These are phyloP conservation scores for Excoecaria cochinchinensis DNA, from an alignment of 345 rosid genomes.

Conservation along the genomic window DNA sequence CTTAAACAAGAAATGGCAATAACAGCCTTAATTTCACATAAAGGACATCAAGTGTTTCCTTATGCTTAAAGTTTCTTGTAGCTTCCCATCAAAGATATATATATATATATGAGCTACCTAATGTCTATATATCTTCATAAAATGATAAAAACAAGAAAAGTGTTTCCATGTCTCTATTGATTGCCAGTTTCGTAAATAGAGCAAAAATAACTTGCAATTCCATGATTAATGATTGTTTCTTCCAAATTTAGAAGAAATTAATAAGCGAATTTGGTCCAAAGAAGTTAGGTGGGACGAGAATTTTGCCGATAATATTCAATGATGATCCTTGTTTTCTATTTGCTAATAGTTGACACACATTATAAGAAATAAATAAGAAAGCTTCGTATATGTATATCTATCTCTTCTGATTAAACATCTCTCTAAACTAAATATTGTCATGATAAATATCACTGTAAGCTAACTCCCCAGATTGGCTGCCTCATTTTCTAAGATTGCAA, in stretches of 20 bases:
- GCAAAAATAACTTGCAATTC: conserved; percentile 18
- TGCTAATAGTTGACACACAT: no score
- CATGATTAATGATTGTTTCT: conserved; percentile 32
- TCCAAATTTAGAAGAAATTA: not conserved
- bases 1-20: conserved; percentile 15
- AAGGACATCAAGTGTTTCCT: conserved; percentile 25
- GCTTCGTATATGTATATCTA: no score
- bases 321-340: no score
- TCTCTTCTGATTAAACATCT: not conserved
- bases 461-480: not conserved
- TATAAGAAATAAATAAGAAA: no score
- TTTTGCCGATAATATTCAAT: no score
- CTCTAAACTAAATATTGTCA: not conserved
- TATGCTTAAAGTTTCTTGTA: conserved; percentile 32
- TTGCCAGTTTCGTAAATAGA: conserved; percentile 21
- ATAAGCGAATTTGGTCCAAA: no score
- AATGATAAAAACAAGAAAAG: not conserved
- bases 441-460: not conserved
- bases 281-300: no score
- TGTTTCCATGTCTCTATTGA: conserved; percentile 21
- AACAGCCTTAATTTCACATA: conserved; percentile 7
- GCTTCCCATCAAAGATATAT: conserved; percentile 33
- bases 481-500: not conserved
- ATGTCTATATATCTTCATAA: not conserved
- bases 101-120: conserved; percentile 7